phyloP scores from a whole-genome alignment of 73 alveolate species.

The Breviolum minutum region DNA sequence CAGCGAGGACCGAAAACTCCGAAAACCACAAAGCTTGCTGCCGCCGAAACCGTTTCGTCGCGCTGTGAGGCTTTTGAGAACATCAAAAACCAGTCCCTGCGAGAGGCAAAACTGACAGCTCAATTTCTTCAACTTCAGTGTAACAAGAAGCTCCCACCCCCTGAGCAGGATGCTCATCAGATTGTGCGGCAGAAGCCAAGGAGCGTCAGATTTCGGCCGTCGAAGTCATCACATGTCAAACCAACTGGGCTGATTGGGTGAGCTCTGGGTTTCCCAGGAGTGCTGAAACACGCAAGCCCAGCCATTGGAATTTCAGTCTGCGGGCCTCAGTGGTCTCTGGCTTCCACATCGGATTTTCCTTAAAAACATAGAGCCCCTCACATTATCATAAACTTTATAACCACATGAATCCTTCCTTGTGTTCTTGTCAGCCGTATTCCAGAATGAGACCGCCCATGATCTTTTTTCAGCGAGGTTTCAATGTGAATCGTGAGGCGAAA shows the following conservation, averaged over 20 bases:
- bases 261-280: not conserved
- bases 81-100: slow-evolving; percentile 29
- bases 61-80: slow-evolving; percentile 54
- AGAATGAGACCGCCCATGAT: too few relatives aligned
- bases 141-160: not conserved
- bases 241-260: not conserved
- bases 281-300: slow-evolving; percentile 45
- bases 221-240: too few relatives aligned
- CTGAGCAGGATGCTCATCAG: slow-evolving; percentile 6
- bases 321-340: not conserved
- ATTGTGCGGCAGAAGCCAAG: slow-evolving; percentile 50
- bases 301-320: slow-evolving; percentile 55
- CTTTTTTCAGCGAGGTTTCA: slow-evolving; percentile 24
- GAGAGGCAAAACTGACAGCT: too few relatives aligned
- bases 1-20: not conserved
- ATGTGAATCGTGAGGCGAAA: slow-evolving; percentile 79
- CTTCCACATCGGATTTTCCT: not conserved
- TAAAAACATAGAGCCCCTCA: too few relatives aligned
- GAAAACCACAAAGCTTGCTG: too few relatives aligned
- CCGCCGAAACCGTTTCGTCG: too few relatives aligned
- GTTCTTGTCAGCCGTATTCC: too few relatives aligned
- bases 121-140: too few relatives aligned
- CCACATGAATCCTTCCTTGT: too few relatives aligned
- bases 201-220: not conserved
- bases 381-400: too few relatives aligned